Evolutionary conservation across 2,329 filamentous ascomycete species (phyloP), one percentile per base, ranked within the genome.

Genomic region (Claviceps purpurea): DNA sequence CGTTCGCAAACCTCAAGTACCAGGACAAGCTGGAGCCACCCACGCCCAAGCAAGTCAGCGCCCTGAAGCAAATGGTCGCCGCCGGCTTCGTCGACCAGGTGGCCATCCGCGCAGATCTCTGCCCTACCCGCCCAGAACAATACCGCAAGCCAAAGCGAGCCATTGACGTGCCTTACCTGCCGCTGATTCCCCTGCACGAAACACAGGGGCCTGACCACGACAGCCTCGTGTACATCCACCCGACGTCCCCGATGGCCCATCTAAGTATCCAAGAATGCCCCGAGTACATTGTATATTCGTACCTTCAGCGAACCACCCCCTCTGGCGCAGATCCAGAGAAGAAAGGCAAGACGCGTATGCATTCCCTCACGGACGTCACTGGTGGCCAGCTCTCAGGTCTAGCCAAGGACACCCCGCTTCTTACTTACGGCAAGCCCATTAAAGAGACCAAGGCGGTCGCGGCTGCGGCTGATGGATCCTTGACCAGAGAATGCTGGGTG

Each of bases 71-170:
- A 64, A 94, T 97, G 70, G 82, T 88, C 22, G 88, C 91, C 0
- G 85, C 89, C 0, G 93, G 91, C 1, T 97, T 96, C 70, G 82
- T 97, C 61, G 93, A 98, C 67, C 87, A 96, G 59, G 79, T 98
- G 42, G 93, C 93, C 46, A 89, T 97, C 59, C 87, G 93, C 55
- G 88, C 87, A 4, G 91, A 98, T 66, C 73, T 89, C n/a, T 77
- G 88, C 0, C 87, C 89, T 0, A 77, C 76, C 13, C 86, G 87
- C 0, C 82, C 84, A 1, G 81, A 84, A 55, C 69, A 77, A 50
- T 69, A 74, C 46, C 76, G 84, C 18, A 88, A 86, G 56, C 87
- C 90, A 0, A 82, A 81, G 49, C 81, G 89, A n/a, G 87, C 90
- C 1, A 94, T 93, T 57, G 89, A 97, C 59, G 87, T 97, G 2